Conservation (phyloP, 441 rosid genomes). For the Populus hybrid region DNA sequence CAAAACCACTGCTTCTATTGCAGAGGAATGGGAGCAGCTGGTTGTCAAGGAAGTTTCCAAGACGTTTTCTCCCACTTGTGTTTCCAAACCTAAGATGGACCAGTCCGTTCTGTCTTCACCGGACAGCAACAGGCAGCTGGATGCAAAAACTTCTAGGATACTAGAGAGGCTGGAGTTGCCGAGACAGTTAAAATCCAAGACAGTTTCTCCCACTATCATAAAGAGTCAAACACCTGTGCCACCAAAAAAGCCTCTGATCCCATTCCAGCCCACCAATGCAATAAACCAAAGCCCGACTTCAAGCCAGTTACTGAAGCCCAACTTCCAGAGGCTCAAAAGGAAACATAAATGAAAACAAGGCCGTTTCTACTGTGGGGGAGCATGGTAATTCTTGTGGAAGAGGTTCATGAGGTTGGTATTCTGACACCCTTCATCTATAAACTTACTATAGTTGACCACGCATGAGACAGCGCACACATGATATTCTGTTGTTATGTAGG, state of each 20-base stretch:
- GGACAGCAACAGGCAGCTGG: slow-evolving; percentile 43
- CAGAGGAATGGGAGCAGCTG: slow-evolving; percentile 90
- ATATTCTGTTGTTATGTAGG: neutral
- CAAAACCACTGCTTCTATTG: slow-evolving; percentile 38
- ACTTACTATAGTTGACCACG: neutral
- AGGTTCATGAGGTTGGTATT: slow-evolving; percentile 1
- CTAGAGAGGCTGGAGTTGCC: slow-evolving; percentile 86
- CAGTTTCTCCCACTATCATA: slow-evolving; percentile 43
- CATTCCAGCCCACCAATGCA: slow-evolving; percentile 43
- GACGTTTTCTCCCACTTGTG: slow-evolving; percentile 41
- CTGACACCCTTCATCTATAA: neutral
- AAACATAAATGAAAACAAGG: slow-evolving; percentile 40
- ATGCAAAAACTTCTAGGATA: slow-evolving; percentile 68
- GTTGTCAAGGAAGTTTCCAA: slow-evolving; percentile 52
- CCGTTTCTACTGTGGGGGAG: neutral
- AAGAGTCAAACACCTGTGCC: slow-evolving; percentile 30
- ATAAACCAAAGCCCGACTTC: slow-evolving; percentile 37
- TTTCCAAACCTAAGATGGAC: slow-evolving; percentile 37
- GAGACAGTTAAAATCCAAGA: slow-evolving; percentile 52
- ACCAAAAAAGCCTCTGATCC: slow-evolving; percentile 51
- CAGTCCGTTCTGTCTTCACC: slow-evolving; percentile 37
- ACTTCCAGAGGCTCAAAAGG: slow-evolving; percentile 65
- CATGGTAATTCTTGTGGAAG: slow-evolving; percentile 4
- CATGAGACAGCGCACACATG: neutral
- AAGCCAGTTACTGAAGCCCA: slow-evolving; percentile 78